Evolutionary conservation across 139 green algal genomes (phyloP), one percentile per base, ranked within the genome.

Genomic region (Raphidocelis subcapitata): DNA sequence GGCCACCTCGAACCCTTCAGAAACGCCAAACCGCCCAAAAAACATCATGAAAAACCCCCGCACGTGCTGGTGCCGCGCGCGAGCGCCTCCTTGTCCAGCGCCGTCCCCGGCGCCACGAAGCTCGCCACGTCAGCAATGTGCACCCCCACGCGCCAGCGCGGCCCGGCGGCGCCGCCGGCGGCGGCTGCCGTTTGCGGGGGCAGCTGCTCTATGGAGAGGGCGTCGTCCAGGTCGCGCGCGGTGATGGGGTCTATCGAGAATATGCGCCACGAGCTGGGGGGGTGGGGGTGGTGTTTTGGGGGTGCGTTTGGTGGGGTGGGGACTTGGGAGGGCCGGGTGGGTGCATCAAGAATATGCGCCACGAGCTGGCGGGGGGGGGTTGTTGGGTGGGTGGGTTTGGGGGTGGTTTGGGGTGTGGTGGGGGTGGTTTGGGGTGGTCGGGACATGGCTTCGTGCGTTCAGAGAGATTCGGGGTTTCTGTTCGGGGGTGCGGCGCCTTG

Each of bases 61-160:
- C 33, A 77, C 73, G 81, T 81, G 69, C 82, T 94, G n/a, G 91
- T 96, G 77, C 79, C 78, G 18, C 91, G 63, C 29, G 55, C 8
- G 16, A 49, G 37, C 2, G 93, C 93, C 65, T 94, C 92, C 8
- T 79, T 62, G 71, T 99, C 95, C 52, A 99, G 76, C 21, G 86
- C 82, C 8, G 73, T 91, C 24, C 79, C 79, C 0, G 90, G 66
- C 67, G 77, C 49, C 44, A 95, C 82, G 77, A 97, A 97, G 71
- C 90, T 82, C 1, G 85, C 83, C 57, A 97, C 93, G 62, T 97
- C 93, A 35, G 93, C 92, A 65, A 97, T 97, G 85, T 97, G 93
- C 31, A 97, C 93, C 2, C 91, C 93, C 44, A 97, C 80, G 0
- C 83, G 73, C 47, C 77, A 82, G 29, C 60, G 36, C 28, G 75